Base-by-base conservation (phyloP, 169 alveolate genomes). In the Plasmodium knowlesi region DNA sequence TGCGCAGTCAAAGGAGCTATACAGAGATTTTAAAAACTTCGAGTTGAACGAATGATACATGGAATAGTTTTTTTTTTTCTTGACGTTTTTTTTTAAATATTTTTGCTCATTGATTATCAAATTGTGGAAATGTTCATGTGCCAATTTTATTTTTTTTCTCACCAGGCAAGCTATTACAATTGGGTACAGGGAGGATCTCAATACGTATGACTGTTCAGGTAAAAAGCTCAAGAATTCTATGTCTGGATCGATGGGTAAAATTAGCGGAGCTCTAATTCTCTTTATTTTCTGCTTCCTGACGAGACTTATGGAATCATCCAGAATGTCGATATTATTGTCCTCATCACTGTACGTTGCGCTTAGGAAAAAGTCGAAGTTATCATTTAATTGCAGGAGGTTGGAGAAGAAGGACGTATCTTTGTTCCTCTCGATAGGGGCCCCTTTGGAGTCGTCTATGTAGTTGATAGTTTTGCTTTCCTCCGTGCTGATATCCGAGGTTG, bases 121-220 rank as follows among this genome's bases (percentile, higher is more conserved):
- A 79, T 89, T 89, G 25, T 78, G 88, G 54, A 28, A 89, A 28
- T 80, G 30, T 5, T 79, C 89, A 61, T 89, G 82, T 32, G 50
- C 67, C 22, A 81, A 43, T 57, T 81, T 89, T 10, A 80, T 89
- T 81, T 89, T 89, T 89, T 89, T 89, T 79, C 94, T 37, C 34
- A 89, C 94, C 30, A 89, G 50, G 37, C 82, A 89, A 61, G 94
- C 91, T 19, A 89, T 89, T 43, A 89, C 94, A 79, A 89, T 89
- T 16, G 94, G 94, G 72, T 89, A 89, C 19, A 89, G 50, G n/a
- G 94, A 78, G 10, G 94, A 89, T 25, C 94, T 74, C 46, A 89
- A 19, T 8, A 89, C 94, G 50, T 80, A 89, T 67, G 94, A 89
- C 34, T 89, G 94, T 80, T 89, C 94, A 79, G 94, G 94, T 67